A percentile compares a stretch with the other conserved stretches of the same genome.
Conservation (phyloP, 108 stramenopile species). For the Nitzschia sp. region DNA sequence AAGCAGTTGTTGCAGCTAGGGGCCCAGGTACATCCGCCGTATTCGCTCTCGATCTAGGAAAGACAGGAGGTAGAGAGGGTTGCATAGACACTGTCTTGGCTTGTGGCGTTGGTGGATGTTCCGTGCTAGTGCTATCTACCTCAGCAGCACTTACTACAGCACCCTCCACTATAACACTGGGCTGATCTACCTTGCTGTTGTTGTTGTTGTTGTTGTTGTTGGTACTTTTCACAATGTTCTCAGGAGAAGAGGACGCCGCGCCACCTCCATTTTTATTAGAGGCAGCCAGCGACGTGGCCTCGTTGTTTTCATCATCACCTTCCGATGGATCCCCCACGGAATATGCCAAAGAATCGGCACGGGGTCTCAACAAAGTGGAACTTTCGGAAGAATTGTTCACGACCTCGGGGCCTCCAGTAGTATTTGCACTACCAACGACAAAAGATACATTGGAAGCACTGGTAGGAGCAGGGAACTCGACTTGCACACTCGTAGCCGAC, state of each 20-base stretch:
- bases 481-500: slow-evolving; percentile 2
- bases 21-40: slow-evolving; percentile 5
- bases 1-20: background rate
- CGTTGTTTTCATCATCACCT: background rate
- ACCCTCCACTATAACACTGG: background rate
- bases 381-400: background rate
- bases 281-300: background rate
- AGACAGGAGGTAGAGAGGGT: slow-evolving; percentile 18
- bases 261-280: background rate
- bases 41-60: slow-evolving; percentile 14
- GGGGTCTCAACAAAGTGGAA: slow-evolving; percentile 3
- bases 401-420: background rate
- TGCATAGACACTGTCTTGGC: background rate
- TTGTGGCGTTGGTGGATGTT: background rate
- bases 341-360: slow-evolving; percentile 8
- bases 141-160: background rate
- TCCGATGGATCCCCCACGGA: background rate
- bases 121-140: background rate
- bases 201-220: too few species aligned
- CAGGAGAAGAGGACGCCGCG: too few species aligned
- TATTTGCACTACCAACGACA: background rate
- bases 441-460: slow-evolving; percentile 1
- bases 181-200: background rate
- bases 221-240: too few species aligned
- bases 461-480: slow-evolving; percentile 12